These are phyloP conservation scores for Metarhizium anisopliae DNA, from an alignment of 2,329 filamentous ascomycete genomes.

Conservation along the genomic window DNA sequence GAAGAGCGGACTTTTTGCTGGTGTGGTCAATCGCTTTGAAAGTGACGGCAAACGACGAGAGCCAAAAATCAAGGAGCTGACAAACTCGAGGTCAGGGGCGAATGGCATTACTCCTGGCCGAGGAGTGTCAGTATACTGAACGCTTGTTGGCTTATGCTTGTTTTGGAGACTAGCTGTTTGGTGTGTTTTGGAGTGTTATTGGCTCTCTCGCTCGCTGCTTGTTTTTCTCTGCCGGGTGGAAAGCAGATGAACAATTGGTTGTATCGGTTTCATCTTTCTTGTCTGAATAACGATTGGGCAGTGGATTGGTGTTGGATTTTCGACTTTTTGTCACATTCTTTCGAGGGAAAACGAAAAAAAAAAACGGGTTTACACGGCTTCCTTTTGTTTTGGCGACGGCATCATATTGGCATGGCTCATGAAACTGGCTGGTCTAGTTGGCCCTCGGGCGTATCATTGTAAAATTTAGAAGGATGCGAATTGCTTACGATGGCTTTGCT, in stretches of 20 bases:
- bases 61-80: constrained; percentile 5
- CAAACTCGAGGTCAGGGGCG: neutral
- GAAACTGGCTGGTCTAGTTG: no score
- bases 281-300: neutral
- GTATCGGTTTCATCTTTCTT: neutral
- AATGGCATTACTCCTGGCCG: neutral
- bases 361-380: neutral
- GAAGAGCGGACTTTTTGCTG: constrained; percentile 5
- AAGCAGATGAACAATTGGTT: neutral
- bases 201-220: neutral
- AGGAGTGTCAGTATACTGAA: constrained; percentile 1
- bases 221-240: neutral
- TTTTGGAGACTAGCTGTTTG: neutral
- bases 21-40: constrained; percentile 2
- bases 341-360: neutral
- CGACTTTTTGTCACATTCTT: neutral
- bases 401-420: neutral
- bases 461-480: no score
- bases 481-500: no score
- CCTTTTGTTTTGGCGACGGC: neutral
- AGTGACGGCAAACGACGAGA: constrained; percentile 14
- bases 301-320: neutral
- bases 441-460: no score
- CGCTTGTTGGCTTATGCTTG: neutral
- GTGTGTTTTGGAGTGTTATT: neutral